phyloP scores from a whole-genome alignment of 495 filamentous ascomycete species.

The Tetracladium setigerum region DNA sequence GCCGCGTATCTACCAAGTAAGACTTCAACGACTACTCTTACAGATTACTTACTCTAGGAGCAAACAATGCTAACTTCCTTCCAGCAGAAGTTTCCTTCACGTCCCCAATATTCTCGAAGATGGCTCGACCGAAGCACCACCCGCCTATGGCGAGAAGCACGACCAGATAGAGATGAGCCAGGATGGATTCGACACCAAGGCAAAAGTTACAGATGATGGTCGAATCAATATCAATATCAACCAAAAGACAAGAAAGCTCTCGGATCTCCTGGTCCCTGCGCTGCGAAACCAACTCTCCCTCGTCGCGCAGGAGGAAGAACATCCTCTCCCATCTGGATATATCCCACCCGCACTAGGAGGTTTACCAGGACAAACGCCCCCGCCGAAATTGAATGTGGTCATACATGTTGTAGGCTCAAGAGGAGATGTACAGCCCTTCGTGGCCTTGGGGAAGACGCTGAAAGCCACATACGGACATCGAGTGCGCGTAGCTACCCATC shows the following conservation, averaged over 20 bases:
- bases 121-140: slow-evolving; percentile 25
- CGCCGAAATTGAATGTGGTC: slow-evolving; percentile 59
- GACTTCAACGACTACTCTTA: background rate
- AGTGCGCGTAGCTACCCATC: slow-evolving; percentile 70
- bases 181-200: slow-evolving; percentile 46
- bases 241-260: slow-evolving; percentile 53
- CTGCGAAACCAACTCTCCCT: slow-evolving; percentile 49
- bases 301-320: slow-evolving; percentile 31
- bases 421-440: slow-evolving; percentile 74
- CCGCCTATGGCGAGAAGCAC: slow-evolving; percentile 35
- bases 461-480: slow-evolving; percentile 61
- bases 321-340: slow-evolving; percentile 45
- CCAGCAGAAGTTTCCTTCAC: slow-evolving; percentile 8
- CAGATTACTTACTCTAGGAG: too few relatives aligned
- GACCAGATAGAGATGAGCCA: slow-evolving; percentile 42
- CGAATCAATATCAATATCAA: slow-evolving; percentile 71
- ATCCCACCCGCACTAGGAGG: slow-evolving; percentile 55
- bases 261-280: slow-evolving; percentile 58
- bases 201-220: slow-evolving; percentile 50
- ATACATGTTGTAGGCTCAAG: slow-evolving; percentile 74
- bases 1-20: background rate
- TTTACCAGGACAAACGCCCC: slow-evolving; percentile 47
- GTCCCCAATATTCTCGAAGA: slow-evolving; percentile 10
- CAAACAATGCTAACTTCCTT: background rate
- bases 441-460: slow-evolving; percentile 57